Percentiles rank a stretch among this genome's conserved stretches.
phyloP scores from a whole-genome alignment of 2,329 filamentous ascomycete genomes.

The Acephala macrosclerotiorum region DNA sequence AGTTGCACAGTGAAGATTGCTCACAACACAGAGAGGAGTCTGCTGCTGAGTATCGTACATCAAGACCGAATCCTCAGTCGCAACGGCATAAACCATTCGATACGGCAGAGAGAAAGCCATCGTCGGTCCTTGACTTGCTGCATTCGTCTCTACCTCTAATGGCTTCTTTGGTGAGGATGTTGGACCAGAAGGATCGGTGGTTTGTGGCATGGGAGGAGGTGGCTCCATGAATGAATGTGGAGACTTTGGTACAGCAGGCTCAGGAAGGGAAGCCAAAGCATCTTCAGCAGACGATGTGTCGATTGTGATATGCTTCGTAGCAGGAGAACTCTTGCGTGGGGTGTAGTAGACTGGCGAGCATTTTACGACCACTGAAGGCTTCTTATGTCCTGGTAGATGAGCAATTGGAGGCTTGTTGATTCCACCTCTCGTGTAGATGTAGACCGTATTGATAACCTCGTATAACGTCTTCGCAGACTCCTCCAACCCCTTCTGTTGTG shows the following conservation, averaged over 20 bases:
- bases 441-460: slow-evolving; percentile 95
- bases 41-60: slow-evolving; percentile 98
- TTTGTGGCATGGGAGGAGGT: slow-evolving; percentile 65
- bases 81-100: slow-evolving; percentile 94
- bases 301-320: slow-evolving; percentile 89
- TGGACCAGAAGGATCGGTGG: slow-evolving; percentile 58
- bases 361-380: slow-evolving; percentile 93
- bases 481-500: slow-evolving; percentile 67
- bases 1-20: slow-evolving; percentile 95
- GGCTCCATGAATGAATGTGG: slow-evolving; percentile 80
- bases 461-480: slow-evolving; percentile 77
- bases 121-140: slow-evolving; percentile 64
- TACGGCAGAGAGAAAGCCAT: slow-evolving; percentile 87
- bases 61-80: slow-evolving; percentile 93
- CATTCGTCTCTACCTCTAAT: slow-evolving; percentile 53
- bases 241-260: slow-evolving; percentile 68
- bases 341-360: slow-evolving; percentile 93
- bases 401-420: slow-evolving; percentile 97
- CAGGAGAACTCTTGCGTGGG: slow-evolving; percentile 70
- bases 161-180: slow-evolving; percentile 55
- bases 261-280: slow-evolving; percentile 81
- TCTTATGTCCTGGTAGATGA: slow-evolving; percentile 96
- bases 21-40: slow-evolving; percentile 91
- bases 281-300: slow-evolving; percentile 89
- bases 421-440: slow-evolving; percentile 95